phyloP scores from a whole-genome alignment of 257 asterid genomes.

The Nicotiana paniculata region DNA sequence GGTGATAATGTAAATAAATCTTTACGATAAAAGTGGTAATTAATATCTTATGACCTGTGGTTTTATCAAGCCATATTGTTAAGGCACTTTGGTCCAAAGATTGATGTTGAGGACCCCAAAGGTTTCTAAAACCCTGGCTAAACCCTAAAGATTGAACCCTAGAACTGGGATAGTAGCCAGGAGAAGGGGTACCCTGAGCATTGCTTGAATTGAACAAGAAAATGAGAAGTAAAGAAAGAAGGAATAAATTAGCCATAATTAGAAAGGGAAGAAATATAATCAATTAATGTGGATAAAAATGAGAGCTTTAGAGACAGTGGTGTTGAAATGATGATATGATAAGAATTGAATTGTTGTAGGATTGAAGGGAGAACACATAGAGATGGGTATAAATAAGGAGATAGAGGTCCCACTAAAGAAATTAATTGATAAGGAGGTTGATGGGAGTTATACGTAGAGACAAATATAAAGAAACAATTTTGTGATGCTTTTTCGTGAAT shows the following conservation, averaged over 20 bases:
- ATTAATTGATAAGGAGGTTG: slow-evolving; percentile 20
- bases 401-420: slow-evolving; percentile 33
- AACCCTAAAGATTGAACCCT: slow-evolving; percentile 45
- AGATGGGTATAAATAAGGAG: slow-evolving; percentile 41
- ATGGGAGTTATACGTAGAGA: slow-evolving; percentile 29
- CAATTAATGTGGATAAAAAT: neutral
- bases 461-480: slow-evolving; percentile 15
- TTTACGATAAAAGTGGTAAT: neutral
- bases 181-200: slow-evolving; percentile 73
- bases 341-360: neutral
- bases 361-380: neutral
- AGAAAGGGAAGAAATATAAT: neutral
- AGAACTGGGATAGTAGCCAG: slow-evolving; percentile 73
- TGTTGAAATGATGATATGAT: neutral
- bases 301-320: neutral
- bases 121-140: slow-evolving; percentile 47
- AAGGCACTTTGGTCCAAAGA: slow-evolving; percentile 47
- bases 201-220: slow-evolving; percentile 32
- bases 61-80: slow-evolving; percentile 67
- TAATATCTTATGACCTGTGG: slow-evolving; percentile 29
- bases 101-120: slow-evolving; percentile 92
- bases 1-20: too few species aligned
- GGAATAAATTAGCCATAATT: slow-evolving; percentile 31
- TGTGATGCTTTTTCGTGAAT: slow-evolving; percentile 1
- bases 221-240: slow-evolving; percentile 27